Conservation (phyloP, 176 grass and related monocot genomes). For the Guadua angustifolia region DNA sequence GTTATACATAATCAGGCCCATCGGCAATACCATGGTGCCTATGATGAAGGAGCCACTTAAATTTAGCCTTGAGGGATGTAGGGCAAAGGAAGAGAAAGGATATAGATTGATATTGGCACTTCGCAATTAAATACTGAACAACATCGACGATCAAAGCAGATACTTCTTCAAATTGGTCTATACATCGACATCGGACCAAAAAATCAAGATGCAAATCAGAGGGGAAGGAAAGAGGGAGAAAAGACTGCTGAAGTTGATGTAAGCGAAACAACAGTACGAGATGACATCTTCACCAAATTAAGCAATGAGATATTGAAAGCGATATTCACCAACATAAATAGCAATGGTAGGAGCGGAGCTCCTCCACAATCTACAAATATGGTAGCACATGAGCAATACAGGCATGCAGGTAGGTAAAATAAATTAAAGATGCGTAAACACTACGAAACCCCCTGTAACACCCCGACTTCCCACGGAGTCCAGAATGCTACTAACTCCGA, state of each 20-base stretch:
- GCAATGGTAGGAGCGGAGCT: conserved; percentile 77
- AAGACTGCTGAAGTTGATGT: conserved; percentile 73
- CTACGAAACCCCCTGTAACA: not conserved
- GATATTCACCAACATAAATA: conserved; percentile 89
- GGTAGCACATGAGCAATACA: not conserved
- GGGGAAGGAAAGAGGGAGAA: conserved; percentile 18
- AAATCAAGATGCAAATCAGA: not conserved
- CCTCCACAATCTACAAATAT: conserved; percentile 73
- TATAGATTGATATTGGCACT: conserved; percentile 89
- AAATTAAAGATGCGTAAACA: not conserved
- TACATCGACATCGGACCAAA: not conserved
- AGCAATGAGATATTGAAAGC: conserved; percentile 93
- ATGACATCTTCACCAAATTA: conserved; percentile 92
- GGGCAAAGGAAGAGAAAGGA: conserved; percentile 84
- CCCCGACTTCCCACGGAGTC: no score
- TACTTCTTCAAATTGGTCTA: not conserved
- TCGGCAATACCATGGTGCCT: conserved; percentile 57
- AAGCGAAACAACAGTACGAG: conserved; percentile 89
- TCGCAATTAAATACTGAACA: conserved; percentile 38
- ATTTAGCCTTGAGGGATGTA: conserved; percentile 71
- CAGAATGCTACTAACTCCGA: no score
- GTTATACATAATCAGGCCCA: conserved; percentile 75
- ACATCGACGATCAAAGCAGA: not conserved
- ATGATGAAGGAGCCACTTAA: conserved; percentile 64
- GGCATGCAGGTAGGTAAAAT: not conserved